These are phyloP conservation scores for Fistulinella cinereoalba DNA, from an alignment of 1,284 basidiomycete genomes.

Conservation along the genomic window DNA sequence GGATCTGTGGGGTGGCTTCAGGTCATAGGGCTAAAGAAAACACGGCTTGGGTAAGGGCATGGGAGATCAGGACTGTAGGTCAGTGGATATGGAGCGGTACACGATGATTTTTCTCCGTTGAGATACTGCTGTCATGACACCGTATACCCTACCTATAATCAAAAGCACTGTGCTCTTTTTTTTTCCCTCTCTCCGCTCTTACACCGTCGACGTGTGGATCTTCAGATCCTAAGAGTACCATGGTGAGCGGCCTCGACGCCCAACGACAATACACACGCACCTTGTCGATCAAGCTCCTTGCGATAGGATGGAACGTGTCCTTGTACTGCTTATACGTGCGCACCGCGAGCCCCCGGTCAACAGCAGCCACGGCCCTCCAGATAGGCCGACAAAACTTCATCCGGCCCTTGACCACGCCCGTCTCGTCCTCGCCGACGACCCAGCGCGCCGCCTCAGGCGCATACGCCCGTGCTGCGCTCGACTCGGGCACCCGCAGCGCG, in stretches of 20 bases:
- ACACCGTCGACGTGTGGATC: background rate
- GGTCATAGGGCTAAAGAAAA: conserved; percentile 39
- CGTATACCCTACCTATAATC: background rate
- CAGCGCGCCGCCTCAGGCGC: conserved; percentile 53
- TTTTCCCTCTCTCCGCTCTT: background rate
- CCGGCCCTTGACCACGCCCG: conserved; percentile 59
- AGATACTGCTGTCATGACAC: background rate
- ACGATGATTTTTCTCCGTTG: background rate
- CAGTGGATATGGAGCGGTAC: too few relatives aligned
- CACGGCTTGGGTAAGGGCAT: too few relatives aligned
- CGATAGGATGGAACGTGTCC: conserved; percentile 73
- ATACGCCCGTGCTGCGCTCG: conserved; percentile 43
- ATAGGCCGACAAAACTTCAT: conserved; percentile 83
- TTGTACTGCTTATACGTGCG: conserved; percentile 52
- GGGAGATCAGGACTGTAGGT: too few relatives aligned
- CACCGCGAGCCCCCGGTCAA: conserved; percentile 63
- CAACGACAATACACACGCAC: conserved; percentile 35
- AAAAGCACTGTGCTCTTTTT: background rate
- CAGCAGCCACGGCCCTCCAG: conserved; percentile 53
- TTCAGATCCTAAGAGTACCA: background rate
- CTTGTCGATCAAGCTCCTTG: conserved; percentile 70
- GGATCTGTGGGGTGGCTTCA: conserved; percentile 79
- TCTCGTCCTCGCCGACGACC: conserved; percentile 65
- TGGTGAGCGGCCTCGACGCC: background rate
- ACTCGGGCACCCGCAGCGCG: conserved; percentile 50